Base-by-base conservation (phyloP, 495 filamentous ascomycete species). In the Jackrogersella multiformis region DNA sequence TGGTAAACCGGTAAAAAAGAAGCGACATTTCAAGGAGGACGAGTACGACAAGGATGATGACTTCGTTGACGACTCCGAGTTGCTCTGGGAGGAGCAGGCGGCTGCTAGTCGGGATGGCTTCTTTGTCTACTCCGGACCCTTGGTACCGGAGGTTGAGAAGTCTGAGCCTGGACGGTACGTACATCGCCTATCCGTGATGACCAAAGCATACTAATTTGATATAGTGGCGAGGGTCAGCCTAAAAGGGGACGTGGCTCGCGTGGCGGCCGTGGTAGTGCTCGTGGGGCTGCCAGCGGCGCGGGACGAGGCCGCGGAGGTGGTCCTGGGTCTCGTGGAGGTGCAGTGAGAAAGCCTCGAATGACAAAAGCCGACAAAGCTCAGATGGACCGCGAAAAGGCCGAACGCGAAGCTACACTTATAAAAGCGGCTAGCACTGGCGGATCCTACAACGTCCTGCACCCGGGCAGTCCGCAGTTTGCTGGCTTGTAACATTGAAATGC, bases 11-110 rank as follows among this genome's bases (percentile, higher is more conserved):
- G 81, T 81, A 23, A 79, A 83, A 53, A 86, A 86, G 75, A 89
- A 91, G 77, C 82, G 96, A 42, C 91, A 89, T 79, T 90, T 88
- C 83, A 96, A 95, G 79, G 89, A 94, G 64, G 95, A 99, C 70
- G 91, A 96, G 63, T 99, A 99, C 71, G 93, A 97, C 77, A 92
- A 92, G 66, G 92, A 95, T 54, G 95, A 99, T 72, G 94, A 93
- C 32, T 99, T 99, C 74, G 94, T 99, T 56, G 95, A 99, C 73
- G 95, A 99, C 76, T 94, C 92, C 12, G 95, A 99, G 73, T 72
- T 97, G 79, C 85, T 94, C 6, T 99, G 94, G 93, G 93, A 98
- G 78, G 92, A 97, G 76, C 91, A 94, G 74, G 94, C 95, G 18
- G 92, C 93, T 15, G 93, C 93, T 18, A 94, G 91, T 56, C 91